Evolutionary conservation across 1,284 basidiomycete genomes (phyloP), one percentile per base, ranked within the genome.

Genomic region (Puccinia triticina): DNA sequence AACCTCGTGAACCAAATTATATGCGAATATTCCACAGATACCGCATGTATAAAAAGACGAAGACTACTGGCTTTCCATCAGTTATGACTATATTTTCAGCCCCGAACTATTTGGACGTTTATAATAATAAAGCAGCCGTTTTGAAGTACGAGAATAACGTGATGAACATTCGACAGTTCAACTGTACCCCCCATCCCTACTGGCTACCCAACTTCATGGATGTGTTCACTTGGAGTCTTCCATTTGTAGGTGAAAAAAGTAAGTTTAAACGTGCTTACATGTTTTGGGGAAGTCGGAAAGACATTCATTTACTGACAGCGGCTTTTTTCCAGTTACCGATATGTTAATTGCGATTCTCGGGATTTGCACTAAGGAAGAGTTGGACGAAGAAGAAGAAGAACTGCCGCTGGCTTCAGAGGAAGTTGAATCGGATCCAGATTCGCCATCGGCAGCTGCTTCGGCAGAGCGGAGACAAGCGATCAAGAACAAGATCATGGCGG

Each of bases 191-290:
- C 21, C 95, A 97, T 87, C 95, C 95, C 4, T 97, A 97, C 87
- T 95, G 93, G 94, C 89, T 99, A 59, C 96, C 96, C 2, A 99
- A 98, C 88, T 98, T 98, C 85, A 98, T 98, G 93, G 95, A 99
- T 87, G 96, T 94, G 55, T 99, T 99, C 87, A 98, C 96, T 0
- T 99, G 97, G 97, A 95, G 93, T 90, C 88, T 99, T 84, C 97
- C 96, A 0, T 99, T 99, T 86, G 97, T 99, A 2, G 96, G 95
- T 83, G 95, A 97, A 87, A 97, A 97, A 89, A 96, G 94, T 95
- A 84, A 85, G 92, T 29, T 2, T 18, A 7, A 32, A 12, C 14
- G 43, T n/a, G 18, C 34, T 84, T 69, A 57, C 16, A 53, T 3
- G 11, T 32, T 64, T 82, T 21, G 67, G 37, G 21, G 53, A 43